Evolutionary conservation across 768 basidiomycete genomes (phyloP).

Genomic region (Termitomyces sp.): DNA sequence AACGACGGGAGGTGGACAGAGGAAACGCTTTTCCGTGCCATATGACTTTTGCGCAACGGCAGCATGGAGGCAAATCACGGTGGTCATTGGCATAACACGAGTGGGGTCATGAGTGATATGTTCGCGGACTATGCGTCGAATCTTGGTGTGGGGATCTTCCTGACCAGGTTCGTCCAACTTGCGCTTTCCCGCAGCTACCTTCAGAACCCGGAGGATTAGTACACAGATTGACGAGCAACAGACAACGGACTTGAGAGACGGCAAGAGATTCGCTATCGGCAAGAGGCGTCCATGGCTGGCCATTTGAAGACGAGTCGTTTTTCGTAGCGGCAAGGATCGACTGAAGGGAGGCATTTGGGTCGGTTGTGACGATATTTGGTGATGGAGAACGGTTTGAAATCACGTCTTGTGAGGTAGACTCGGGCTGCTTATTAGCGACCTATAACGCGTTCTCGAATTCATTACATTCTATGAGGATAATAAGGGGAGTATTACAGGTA

Average conservation of each 20-base stretch:
- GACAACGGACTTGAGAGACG: slow-evolving; percentile 31
- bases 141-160: slow-evolving; percentile 70
- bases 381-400: slow-evolving; percentile 21
- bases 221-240: slow-evolving; percentile 3
- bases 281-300: slow-evolving; percentile 33
- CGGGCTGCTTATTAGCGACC: slow-evolving; percentile 21
- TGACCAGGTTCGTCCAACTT: slow-evolving; percentile 64
- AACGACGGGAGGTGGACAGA: slow-evolving; percentile 90
- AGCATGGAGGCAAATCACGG: slow-evolving; percentile 84
- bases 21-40: slow-evolving; percentile 90
- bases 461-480: slow-evolving; percentile 19
- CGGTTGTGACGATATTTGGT: slow-evolving; percentile 21
- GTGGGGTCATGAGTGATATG: slow-evolving; percentile 72
- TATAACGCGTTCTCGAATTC: slow-evolving; percentile 23
- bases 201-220: slow-evolving; percentile 5
- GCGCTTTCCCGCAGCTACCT: slow-evolving; percentile 57
- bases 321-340: slow-evolving; percentile 48
- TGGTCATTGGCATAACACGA: slow-evolving; percentile 83
- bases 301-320: slow-evolving; percentile 33
- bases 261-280: slow-evolving; percentile 22
- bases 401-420: slow-evolving; percentile 12
- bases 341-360: slow-evolving; percentile 41
- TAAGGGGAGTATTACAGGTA: slow-evolving; percentile 26
- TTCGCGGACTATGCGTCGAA: slow-evolving; percentile 79
- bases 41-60: slow-evolving; percentile 96